These are phyloP conservation scores for Aleurites moluccanus DNA, from an alignment of 441 rosid genomes.

Conservation along the genomic window DNA sequence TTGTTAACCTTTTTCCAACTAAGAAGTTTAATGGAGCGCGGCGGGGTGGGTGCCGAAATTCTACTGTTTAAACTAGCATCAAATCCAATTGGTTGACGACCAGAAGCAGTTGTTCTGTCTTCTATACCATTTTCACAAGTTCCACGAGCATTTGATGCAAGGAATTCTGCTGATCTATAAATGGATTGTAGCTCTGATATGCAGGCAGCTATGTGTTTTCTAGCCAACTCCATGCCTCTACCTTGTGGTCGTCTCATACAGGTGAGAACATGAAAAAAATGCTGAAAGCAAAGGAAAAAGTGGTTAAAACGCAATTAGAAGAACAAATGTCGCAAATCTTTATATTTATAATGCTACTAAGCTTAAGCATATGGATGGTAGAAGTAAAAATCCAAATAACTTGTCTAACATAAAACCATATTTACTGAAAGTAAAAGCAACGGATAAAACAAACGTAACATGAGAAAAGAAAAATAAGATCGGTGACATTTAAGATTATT, in stretches of 20 bases:
- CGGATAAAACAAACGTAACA: neutral
- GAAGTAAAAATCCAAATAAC: constrained; percentile 11
- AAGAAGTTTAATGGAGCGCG: constrained; percentile 84
- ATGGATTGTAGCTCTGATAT: constrained; percentile 67
- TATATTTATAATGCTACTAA: constrained; percentile 3
- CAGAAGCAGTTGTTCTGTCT: constrained; percentile 86
- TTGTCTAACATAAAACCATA: neutral
- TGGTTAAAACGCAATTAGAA: constrained; percentile 24
- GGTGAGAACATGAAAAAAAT: constrained; percentile 78
- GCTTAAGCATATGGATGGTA: constrained; percentile 14
- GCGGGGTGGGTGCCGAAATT: constrained; percentile 93
- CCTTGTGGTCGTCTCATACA: constrained; percentile 95
- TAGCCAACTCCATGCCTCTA: constrained; percentile 89
- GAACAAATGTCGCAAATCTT: neutral
- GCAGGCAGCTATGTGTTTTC: constrained; percentile 85
- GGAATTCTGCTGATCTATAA: constrained; percentile 53
- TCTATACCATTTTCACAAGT: constrained; percentile 43
- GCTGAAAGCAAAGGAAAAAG: constrained; percentile 56
- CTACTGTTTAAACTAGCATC: constrained; percentile 84
- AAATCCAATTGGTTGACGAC: constrained; percentile 76
- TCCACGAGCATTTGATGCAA: constrained; percentile 39
- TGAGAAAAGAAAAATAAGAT: neutral
- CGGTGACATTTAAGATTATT: neutral
- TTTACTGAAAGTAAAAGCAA: constrained; percentile 6
- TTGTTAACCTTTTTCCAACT: constrained; percentile 77